phyloP scores from a whole-genome alignment of 148 eudicot genomes.

The Rhododendron vialii region DNA sequence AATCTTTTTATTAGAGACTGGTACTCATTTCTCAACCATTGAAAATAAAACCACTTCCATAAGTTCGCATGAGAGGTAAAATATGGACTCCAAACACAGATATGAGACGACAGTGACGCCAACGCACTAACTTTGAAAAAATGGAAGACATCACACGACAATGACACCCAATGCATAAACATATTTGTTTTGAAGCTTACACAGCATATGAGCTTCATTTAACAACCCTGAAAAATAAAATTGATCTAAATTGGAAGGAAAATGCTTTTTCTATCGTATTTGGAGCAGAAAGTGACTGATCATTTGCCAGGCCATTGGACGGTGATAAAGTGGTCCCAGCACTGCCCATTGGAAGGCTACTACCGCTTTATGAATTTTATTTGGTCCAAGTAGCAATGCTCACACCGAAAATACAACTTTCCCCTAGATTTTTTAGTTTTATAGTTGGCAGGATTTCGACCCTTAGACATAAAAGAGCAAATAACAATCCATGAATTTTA shows the following conservation, averaged over 20 bases:
- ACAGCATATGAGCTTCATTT: not conserved
- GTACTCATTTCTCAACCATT: not conserved
- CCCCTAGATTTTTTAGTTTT: too few relatives aligned
- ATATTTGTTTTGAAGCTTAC: not conserved
- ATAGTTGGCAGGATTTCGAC: too few relatives aligned
- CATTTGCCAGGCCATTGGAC: too few relatives aligned
- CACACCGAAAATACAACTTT: too few relatives aligned
- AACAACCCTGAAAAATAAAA: not conserved
- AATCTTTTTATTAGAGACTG: slow-evolving; percentile 11
- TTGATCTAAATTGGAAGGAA: not conserved
- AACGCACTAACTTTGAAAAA: not conserved
- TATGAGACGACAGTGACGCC: not conserved
- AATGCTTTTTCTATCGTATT: too few relatives aligned
- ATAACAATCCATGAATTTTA: too few relatives aligned
- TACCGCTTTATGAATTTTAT: too few relatives aligned
- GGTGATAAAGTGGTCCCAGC: too few relatives aligned
- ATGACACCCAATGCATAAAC: not conserved
- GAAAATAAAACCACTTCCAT: slow-evolving; percentile 37
- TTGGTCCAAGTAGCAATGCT: too few relatives aligned
- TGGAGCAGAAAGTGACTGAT: too few relatives aligned
- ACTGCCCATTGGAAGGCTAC: too few relatives aligned
- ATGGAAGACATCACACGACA: slow-evolving; percentile 9
- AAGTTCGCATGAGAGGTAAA: not conserved
- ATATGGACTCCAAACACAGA: not conserved
- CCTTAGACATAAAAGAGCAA: too few relatives aligned